Evolutionary conservation across 371 early-diverging fungal species (phyloP).

Genomic region (Fennellomyces sp.): DNA sequence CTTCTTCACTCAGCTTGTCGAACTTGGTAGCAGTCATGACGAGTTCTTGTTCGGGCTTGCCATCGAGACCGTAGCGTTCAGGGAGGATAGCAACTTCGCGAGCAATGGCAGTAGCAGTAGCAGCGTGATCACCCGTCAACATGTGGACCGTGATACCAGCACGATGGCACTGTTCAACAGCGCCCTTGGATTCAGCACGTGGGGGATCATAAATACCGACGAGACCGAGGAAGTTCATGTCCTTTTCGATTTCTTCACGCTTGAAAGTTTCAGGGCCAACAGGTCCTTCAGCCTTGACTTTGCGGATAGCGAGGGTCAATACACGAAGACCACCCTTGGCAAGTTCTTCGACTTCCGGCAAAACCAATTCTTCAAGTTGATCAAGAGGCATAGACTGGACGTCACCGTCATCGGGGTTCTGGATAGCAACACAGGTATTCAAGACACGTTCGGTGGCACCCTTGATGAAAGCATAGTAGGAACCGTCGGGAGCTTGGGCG

Average conservation of each 20-base stretch:
- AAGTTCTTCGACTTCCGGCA: constrained; percentile 60
- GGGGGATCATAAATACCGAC: constrained; percentile 96
- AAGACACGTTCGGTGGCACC: constrained; percentile 82
- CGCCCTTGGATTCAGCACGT: constrained; percentile 71
- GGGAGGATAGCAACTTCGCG: constrained; percentile 88
- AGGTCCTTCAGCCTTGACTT: constrained; percentile 52
- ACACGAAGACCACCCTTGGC: constrained; percentile 77
- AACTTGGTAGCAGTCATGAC: constrained; percentile 88
- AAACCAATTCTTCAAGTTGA: constrained; percentile 49
- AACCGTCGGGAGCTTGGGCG: constrained; percentile 60
- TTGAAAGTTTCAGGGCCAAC: constrained; percentile 50
- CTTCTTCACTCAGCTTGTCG: constrained; percentile 80
- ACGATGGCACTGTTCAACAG: constrained; percentile 83
- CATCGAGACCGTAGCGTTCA: constrained; percentile 36
- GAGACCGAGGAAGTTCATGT: constrained; percentile 88
- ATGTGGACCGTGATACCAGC: constrained; percentile 96
- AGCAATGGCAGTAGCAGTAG: constrained; percentile 94
- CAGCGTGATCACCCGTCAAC: constrained; percentile 95
- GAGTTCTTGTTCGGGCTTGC: constrained; percentile 29
- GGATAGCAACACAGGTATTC: constrained; percentile 53
- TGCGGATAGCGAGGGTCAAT: constrained; percentile 41
- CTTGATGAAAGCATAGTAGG: constrained; percentile 58
- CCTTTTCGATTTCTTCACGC: constrained; percentile 69
- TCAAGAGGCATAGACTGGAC: constrained; percentile 36
- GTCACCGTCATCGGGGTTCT: constrained; percentile 50